Conservation (phyloP, 768 basidiomycete species). For the Xanthoconium stramineum region DNA sequence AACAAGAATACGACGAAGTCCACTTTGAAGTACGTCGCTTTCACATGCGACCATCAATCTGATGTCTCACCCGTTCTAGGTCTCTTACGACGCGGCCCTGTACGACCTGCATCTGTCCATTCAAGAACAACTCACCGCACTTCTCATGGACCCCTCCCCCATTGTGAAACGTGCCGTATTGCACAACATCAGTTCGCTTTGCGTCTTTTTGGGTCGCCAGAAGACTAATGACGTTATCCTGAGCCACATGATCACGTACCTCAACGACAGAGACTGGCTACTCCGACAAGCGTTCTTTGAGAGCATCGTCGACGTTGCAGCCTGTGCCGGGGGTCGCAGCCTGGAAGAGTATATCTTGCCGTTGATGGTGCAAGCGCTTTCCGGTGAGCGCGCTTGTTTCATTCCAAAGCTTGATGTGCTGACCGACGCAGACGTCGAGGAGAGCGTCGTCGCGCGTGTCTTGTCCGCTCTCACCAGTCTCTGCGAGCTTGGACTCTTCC, state of each 20-base stretch:
- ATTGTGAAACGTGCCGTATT: conserved; percentile 90
- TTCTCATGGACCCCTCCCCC: conserved; percentile 86
- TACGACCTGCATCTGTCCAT: conserved; percentile 82
- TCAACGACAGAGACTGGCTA: conserved; percentile 91
- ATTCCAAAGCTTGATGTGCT: background rate
- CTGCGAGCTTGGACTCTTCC: conserved; percentile 85
- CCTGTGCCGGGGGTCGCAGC: conserved; percentile 86
- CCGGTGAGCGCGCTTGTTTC: conserved; percentile 51
- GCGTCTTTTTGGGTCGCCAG: conserved; percentile 89
- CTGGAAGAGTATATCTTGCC: conserved; percentile 97
- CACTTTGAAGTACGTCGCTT: conserved; percentile 66
- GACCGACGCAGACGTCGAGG: conserved; percentile 78
- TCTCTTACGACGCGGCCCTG: conserved; percentile 85
- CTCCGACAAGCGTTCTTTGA: conserved; percentile 92
- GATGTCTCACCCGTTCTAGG: conserved; percentile 41
- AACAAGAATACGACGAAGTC: conserved; percentile 71
- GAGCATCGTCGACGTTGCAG: conserved; percentile 92
- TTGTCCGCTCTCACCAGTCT: conserved; percentile 84
- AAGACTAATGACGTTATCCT: conserved; percentile 93
- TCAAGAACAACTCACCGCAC: conserved; percentile 81
- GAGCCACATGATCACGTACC: conserved; percentile 80
- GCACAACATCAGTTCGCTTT: conserved; percentile 81
- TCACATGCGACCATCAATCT: background rate
- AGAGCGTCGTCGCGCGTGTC: conserved; percentile 89
- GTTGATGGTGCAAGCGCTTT: conserved; percentile 91